phyloP scores from a whole-genome alignment of 1,284 basidiomycete genomes.

The Mycena sp. region DNA sequence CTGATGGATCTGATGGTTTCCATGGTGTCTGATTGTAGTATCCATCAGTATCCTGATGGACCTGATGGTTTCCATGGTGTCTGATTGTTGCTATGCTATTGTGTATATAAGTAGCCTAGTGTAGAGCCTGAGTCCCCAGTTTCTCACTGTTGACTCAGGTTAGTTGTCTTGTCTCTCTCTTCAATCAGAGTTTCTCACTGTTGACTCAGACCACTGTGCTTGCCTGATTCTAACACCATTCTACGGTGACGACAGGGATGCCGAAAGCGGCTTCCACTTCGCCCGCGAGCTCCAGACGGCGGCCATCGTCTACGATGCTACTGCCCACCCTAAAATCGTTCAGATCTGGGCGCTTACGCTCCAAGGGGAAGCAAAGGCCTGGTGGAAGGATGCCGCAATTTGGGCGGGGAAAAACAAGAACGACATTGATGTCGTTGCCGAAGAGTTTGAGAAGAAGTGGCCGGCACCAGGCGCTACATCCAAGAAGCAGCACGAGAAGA shows the following conservation, averaged over 20 bases:
- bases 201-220: too few species aligned
- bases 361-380: constrained; percentile 4
- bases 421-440: background rate
- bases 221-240: too few species aligned
- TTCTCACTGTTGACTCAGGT: too few species aligned
- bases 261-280: background rate
- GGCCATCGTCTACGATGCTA: constrained; percentile 1
- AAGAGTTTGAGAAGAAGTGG: constrained; percentile 1
- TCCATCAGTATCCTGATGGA: too few species aligned
- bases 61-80: too few species aligned
- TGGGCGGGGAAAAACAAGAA: background rate
- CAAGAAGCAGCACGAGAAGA: constrained; percentile 6
- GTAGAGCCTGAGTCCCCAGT: too few species aligned
- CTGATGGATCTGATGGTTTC: too few species aligned
- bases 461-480: background rate
- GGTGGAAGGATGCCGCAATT: constrained; percentile 1
- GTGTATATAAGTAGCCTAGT: too few species aligned
- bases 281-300: background rate
- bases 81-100: too few species aligned
- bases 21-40: too few species aligned
- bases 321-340: background rate
- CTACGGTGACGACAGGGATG: constrained; percentile 8
- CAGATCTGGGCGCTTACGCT: constrained; percentile 5
- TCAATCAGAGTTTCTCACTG: too few species aligned
- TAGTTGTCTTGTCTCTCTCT: too few species aligned